A percentile compares a stretch with the other conserved stretches of the same genome.
phyloP scores from a whole-genome alignment of 805 yeast genomes.

The Kluyveromyces siamensis region DNA sequence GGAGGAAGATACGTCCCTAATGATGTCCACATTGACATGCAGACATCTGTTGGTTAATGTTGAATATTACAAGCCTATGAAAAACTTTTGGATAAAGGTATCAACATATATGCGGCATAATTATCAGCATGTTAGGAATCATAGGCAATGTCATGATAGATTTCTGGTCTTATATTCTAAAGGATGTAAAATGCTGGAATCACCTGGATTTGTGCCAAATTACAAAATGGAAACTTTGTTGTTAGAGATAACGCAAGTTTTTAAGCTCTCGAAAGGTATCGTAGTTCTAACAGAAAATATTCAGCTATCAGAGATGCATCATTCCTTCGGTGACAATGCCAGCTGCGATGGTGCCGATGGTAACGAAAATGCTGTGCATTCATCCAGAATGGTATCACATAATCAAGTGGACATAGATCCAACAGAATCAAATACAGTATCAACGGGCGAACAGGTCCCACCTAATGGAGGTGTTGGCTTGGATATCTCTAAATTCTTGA shows the following conservation, averaged over 20 bases:
- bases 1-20: conserved; percentile 16
- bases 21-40: conserved; percentile 11
- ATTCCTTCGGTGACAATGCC: not conserved
- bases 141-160: conserved; percentile 23
- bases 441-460: not conserved
- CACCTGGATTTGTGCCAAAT: not conserved
- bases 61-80: conserved; percentile 24
- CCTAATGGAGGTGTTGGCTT: not conserved
- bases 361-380: not conserved
- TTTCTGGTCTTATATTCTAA: conserved; percentile 17
- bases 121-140: conserved; percentile 13
- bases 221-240: conserved; percentile 4
- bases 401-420: not conserved
- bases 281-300: conserved; percentile 2
- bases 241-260: conserved; percentile 10
- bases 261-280: conserved; percentile 15
- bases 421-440: not conserved
- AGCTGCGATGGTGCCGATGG: not conserved
- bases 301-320: not conserved
- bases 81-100: conserved; percentile 19
- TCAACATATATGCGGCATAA: conserved; percentile 11
- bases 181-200: conserved; percentile 8
- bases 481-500: not conserved
- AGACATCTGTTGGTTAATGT: conserved; percentile 15
- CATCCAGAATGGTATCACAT: not conserved